Conservation (phyloP, 345 rosid species). For the Salix udensis region DNA sequence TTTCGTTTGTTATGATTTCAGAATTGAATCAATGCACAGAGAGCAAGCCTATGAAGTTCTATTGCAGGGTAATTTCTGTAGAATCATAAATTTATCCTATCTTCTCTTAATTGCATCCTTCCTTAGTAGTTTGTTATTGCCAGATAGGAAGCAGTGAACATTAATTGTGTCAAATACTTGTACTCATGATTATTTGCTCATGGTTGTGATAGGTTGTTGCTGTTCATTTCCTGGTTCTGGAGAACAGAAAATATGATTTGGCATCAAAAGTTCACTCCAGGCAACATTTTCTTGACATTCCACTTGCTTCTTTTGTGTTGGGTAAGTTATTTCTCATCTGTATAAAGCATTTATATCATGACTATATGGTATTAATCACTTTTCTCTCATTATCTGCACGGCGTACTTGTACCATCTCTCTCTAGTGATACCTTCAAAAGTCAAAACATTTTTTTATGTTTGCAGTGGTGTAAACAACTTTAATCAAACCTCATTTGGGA, state of each 20-base stretch:
- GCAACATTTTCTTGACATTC: conserved; percentile 48
- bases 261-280: conserved; percentile 21
- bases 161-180: background rate
- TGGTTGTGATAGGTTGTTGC: conserved; percentile 56
- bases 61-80: conserved; percentile 56
- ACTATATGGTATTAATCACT: background rate
- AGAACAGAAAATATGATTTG: conserved; percentile 32
- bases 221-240: conserved; percentile 53
- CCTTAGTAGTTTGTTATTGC: background rate
- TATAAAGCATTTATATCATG: conserved; percentile 3
- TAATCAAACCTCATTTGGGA: background rate
- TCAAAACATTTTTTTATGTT: background rate
- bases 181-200: conserved; percentile 6
- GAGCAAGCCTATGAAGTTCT: conserved; percentile 35
- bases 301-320: conserved; percentile 67
- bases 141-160: background rate
- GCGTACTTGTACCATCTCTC: background rate
- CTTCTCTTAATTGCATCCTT: background rate
- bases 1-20: conserved; percentile 43
- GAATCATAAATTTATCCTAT: conserved; percentile 5
- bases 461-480: background rate
- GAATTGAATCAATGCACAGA: conserved; percentile 31
- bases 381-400: background rate
- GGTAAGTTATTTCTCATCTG: conserved; percentile 45
- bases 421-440: background rate